phyloP scores from a whole-genome alignment of 2,329 filamentous ascomycete genomes.

The Beauveria bassiana region DNA sequence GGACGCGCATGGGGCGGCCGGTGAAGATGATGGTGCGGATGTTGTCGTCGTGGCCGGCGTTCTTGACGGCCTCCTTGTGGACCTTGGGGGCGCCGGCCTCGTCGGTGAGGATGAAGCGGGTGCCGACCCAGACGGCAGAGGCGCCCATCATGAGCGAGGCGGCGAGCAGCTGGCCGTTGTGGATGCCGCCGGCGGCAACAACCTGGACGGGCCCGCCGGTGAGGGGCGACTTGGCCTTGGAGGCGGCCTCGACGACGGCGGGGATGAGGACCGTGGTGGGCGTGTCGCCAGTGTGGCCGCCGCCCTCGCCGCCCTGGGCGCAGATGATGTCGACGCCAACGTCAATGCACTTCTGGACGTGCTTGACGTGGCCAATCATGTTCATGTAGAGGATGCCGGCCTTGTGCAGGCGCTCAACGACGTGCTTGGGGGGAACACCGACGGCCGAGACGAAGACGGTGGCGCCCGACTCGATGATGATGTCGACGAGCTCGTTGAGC shows the following conservation, averaged over 20 bases:
- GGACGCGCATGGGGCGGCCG: conserved; percentile 85
- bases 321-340: conserved; percentile 94
- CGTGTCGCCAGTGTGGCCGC: conserved; percentile 91
- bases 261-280: conserved; percentile 90
- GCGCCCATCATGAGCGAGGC: conserved; percentile 90
- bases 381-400: conserved; percentile 95
- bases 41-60: conserved; percentile 90
- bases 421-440: conserved; percentile 79
- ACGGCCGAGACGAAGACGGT: conserved; percentile 96
- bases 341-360: conserved; percentile 92
- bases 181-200: conserved; percentile 87
- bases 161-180: conserved; percentile 84
- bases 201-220: conserved; percentile 85
- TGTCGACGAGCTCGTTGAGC: conserved; percentile 79
- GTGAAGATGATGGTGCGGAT: conserved; percentile 98
- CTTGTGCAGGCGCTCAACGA: conserved; percentile 86
- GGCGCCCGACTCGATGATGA: conserved; percentile 86
- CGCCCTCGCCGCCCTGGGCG: conserved; percentile 95
- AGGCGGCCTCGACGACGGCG: conserved; percentile 73
- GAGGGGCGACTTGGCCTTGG: conserved; percentile 76
- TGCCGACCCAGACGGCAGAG: conserved; percentile 90
- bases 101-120: conserved; percentile 85
- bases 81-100: conserved; percentile 90
- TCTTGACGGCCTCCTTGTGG: conserved; percentile 92
- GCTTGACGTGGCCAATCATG: conserved; percentile 99